A percentile compares a stretch with the other conserved stretches of the same genome.
Evolutionary conservation across 2,329 filamentous ascomycete species (phyloP).

Genomic region (Xylaria sp.): DNA sequence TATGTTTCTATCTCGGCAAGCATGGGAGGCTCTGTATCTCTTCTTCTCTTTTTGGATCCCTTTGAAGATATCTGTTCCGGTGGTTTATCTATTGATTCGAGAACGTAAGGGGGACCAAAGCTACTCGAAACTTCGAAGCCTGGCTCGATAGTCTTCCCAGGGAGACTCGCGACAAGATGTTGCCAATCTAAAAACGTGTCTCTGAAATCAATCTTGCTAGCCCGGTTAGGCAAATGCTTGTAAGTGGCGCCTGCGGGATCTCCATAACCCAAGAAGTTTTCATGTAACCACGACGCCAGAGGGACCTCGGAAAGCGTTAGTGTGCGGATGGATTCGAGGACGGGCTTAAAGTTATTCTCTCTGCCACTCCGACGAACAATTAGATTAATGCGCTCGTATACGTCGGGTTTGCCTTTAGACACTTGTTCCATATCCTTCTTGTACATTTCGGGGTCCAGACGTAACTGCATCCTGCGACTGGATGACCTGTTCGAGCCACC

Average conservation of each 20-base stretch:
- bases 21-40: conserved; percentile 76
- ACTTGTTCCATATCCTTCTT: conserved; percentile 77
- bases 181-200: conserved; percentile 98
- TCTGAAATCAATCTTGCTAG: conserved; percentile 85
- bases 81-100: conserved; percentile 72
- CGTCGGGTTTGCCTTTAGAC: conserved; percentile 74
- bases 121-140: conserved; percentile 75
- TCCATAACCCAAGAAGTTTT: conserved; percentile 97
- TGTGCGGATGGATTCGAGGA: conserved; percentile 90
- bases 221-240: conserved; percentile 80
- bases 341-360: conserved; percentile 97
- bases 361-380: conserved; percentile 83
- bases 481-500: conserved; percentile 72
- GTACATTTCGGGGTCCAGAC: conserved; percentile 82
- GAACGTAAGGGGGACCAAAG: conserved; percentile 88
- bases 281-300: conserved; percentile 91
- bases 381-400: conserved; percentile 88
- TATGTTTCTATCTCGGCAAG: conserved; percentile 73
- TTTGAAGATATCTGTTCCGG: conserved; percentile 64
- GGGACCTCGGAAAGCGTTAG: conserved; percentile 87
- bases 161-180: conserved; percentile 88
- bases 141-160: conserved; percentile 87
- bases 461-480: conserved; percentile 78
- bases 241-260: conserved; percentile 90
- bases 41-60: conserved; percentile 86